These are phyloP conservation scores for Pisolithus tinctorius DNA, from an alignment of 768 basidiomycete species.

Conservation along the genomic window DNA sequence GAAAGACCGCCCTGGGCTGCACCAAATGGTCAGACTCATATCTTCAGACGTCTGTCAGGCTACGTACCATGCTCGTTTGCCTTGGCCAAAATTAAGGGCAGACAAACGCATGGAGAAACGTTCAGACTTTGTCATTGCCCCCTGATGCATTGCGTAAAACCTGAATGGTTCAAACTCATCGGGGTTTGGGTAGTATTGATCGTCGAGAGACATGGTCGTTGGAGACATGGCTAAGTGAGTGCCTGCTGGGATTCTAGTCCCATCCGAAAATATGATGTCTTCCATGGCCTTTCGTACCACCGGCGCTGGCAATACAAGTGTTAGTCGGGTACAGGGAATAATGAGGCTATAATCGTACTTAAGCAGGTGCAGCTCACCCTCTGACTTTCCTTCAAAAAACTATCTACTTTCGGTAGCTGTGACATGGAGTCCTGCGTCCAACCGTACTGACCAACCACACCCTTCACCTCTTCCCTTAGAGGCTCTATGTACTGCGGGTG, in stretches of 20 bases:
- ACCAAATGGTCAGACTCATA: conserved; percentile 1
- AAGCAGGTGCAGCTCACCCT: conserved; percentile 28
- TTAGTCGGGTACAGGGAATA: conserved; percentile 1
- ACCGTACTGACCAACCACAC: conserved; percentile 23
- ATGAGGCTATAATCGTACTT: conserved; percentile 16
- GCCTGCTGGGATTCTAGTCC: conserved; percentile 33
- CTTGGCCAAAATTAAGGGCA: conserved; percentile 31
- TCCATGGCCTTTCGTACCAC: conserved; percentile 29
- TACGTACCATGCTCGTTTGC: conserved; percentile 30
- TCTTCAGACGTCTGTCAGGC: not conserved
- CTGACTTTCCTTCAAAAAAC: conserved; percentile 38
- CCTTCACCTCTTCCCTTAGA: conserved; percentile 36
- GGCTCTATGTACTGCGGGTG: conserved; percentile 31
- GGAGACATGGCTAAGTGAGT: conserved; percentile 28
- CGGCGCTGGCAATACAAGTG: conserved; percentile 16
- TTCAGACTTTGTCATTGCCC: conserved; percentile 19
- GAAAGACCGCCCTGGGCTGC: conserved; percentile 39
- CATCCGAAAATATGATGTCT: conserved; percentile 28
- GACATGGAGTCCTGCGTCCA: conserved; percentile 29
- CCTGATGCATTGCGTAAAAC: conserved; percentile 27
- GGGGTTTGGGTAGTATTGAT: conserved; percentile 37
- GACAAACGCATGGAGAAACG: conserved; percentile 24
- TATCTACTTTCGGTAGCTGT: conserved; percentile 34
- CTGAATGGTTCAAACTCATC: conserved; percentile 36
- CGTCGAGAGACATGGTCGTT: conserved; percentile 32